phyloP scores from a whole-genome alignment of 257 asterid species.

The Salvia splendens region DNA sequence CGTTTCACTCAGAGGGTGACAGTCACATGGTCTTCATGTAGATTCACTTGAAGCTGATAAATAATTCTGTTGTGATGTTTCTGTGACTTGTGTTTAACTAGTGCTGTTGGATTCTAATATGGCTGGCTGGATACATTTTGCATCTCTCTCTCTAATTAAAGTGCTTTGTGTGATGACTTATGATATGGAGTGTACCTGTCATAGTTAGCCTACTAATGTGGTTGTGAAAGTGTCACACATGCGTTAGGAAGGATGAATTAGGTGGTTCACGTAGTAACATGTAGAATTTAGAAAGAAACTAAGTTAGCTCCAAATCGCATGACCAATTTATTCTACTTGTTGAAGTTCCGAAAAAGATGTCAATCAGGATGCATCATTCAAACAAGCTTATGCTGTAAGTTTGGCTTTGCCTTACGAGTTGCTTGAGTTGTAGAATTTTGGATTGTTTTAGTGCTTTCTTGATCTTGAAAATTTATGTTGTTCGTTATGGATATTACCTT shows the following conservation, averaged over 20 bases:
- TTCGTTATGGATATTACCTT: neutral
- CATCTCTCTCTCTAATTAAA: neutral
- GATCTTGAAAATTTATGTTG: neutral
- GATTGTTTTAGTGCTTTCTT: neutral
- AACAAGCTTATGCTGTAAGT: neutral
- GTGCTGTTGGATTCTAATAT: slow-evolving; percentile 12
- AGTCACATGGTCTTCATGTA: neutral
- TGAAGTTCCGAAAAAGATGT: neutral
- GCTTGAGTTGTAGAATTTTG: slow-evolving; percentile 8
- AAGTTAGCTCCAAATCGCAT: slow-evolving; percentile 13
- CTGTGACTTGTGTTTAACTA: slow-evolving; percentile 9
- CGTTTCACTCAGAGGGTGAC: neutral
- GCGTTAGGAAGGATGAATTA: slow-evolving; percentile 19
- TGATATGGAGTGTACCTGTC: neutral
- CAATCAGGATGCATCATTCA: neutral
- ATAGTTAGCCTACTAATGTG: neutral
- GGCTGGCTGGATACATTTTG: neutral
- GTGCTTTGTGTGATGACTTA: slow-evolving; percentile 1
- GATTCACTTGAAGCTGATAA: slow-evolving; percentile 16
- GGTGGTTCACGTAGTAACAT: neutral
- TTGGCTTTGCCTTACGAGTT: slow-evolving; percentile 10
- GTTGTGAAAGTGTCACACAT: neutral
- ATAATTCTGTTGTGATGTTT: slow-evolving; percentile 5
- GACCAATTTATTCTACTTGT: neutral
- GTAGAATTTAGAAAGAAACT: neutral